phyloP scores from a whole-genome alignment of 2,329 filamentous ascomycete genomes.

The Verticillium longisporum region DNA sequence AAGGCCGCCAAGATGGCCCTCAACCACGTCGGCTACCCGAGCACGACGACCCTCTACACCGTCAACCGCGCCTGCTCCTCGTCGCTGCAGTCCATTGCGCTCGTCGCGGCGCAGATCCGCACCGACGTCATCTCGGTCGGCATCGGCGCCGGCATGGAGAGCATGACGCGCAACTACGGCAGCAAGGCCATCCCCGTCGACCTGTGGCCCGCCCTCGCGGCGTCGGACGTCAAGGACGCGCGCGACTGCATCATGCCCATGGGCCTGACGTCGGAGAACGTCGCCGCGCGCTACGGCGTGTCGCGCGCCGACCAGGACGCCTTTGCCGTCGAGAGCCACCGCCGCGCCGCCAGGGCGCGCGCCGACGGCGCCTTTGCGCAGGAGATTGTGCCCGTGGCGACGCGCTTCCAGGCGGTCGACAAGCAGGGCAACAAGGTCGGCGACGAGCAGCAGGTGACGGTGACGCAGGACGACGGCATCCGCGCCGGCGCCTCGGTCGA shows the following conservation, averaged over 20 bases:
- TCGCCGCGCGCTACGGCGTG: constrained; percentile 70
- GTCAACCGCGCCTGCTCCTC: constrained; percentile 83
- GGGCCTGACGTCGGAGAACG: constrained; percentile 86
- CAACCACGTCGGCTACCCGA: constrained; percentile 72
- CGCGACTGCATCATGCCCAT: constrained; percentile 90
- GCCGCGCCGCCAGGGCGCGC: constrained; percentile 65
- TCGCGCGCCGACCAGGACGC: constrained; percentile 71
- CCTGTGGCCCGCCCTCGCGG: constrained; percentile 67
- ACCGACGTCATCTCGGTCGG: constrained; percentile 65
- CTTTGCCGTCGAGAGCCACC: constrained; percentile 71
- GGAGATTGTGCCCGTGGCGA: constrained; percentile 77
- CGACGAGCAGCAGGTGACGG: constrained; percentile 55
- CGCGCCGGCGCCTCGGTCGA: constrained; percentile 60
- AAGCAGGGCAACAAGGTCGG: constrained; percentile 51
- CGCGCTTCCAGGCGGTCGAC: constrained; percentile 58
- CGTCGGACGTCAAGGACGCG: constrained; percentile 60
- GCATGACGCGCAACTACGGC: constrained; percentile 90
- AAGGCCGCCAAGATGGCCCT: constrained; percentile 91
- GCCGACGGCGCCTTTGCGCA: constrained; percentile 61
- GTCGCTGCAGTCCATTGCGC: constrained; percentile 69
- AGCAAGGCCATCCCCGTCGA: constrained; percentile 76
- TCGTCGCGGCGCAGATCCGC: constrained; percentile 68
- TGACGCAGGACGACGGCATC: constrained; percentile 78
- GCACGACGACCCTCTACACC: constrained; percentile 71
- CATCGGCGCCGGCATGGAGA: constrained; percentile 88